These are phyloP conservation scores for Trichosanthes truncata DNA, from an alignment of 306 rosid species.

Conservation along the genomic window DNA sequence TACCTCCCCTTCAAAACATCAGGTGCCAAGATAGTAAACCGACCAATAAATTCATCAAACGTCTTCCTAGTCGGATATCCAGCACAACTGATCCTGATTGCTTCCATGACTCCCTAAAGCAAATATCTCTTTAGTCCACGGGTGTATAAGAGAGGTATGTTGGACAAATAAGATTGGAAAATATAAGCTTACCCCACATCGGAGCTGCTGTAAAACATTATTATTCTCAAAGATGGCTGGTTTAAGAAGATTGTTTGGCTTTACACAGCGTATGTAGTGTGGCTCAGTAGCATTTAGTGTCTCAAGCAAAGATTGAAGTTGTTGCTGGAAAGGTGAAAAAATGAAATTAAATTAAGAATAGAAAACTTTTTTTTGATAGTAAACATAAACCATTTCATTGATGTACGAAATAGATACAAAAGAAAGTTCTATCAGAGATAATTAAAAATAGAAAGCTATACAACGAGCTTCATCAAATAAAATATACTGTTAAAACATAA, in stretches of 20 bases:
- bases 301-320: conserved; percentile 91
- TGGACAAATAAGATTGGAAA: conserved; percentile 1
- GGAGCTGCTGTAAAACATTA: conserved; percentile 77
- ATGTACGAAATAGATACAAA: too few relatives aligned
- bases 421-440: too few relatives aligned
- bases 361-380: not conserved
- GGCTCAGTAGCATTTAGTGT: conserved; percentile 89
- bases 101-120: conserved; percentile 96
- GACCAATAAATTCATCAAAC: conserved; percentile 63
- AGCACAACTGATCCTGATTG: conserved; percentile 96
- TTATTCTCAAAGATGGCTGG: conserved; percentile 78
- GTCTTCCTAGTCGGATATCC: conserved; percentile 89
- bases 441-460: not conserved
- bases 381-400: too few relatives aligned
- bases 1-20: conserved; percentile 57
- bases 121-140: conserved; percentile 12
- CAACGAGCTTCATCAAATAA: not conserved
- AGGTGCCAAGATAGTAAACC: conserved; percentile 67
- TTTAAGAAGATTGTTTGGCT: conserved; percentile 88
- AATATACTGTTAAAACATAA: conserved; percentile 11
- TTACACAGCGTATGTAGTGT: conserved; percentile 87
- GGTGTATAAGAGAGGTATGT: not conserved
- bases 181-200: conserved; percentile 67
- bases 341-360: conserved; percentile 12
- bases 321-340: conserved; percentile 42